Evolutionary conservation across 2,329 filamentous ascomycete species (phyloP).

Genomic region (Penicillium sp.): DNA sequence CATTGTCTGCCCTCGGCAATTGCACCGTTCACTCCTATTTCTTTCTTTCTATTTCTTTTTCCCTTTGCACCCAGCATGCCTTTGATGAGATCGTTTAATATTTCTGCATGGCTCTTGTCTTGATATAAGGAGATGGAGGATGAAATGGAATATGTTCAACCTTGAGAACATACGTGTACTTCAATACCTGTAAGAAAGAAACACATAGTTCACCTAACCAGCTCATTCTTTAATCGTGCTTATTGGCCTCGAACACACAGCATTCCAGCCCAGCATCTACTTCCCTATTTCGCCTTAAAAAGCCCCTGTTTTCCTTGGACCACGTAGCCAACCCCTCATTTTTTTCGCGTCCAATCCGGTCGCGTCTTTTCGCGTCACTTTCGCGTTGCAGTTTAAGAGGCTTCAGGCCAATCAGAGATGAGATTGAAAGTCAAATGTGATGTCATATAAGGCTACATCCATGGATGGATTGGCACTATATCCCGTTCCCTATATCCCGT

Average conservation of each 20-base stretch:
- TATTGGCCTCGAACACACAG: neutral
- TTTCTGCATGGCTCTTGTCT: neutral
- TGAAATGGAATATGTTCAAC: neutral
- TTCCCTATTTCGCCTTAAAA: neutral
- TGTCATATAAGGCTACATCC: neutral
- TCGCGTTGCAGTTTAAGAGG: conserved; percentile 2
- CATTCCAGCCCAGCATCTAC: neutral
- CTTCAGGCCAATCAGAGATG: conserved; percentile 1
- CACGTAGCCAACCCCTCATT: conserved; percentile 1
- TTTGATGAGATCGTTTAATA: neutral
- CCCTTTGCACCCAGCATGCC: neutral
- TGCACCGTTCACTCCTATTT: neutral
- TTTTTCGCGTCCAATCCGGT: neutral
- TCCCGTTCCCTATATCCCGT: neutral
- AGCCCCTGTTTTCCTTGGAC: neutral
- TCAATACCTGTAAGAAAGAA: neutral
- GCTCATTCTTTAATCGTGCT: neutral
- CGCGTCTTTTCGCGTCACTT: conserved; percentile 12
- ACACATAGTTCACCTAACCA: neutral
- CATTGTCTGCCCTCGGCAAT: neutral
- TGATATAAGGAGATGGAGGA: neutral
- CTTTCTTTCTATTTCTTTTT: neutral
- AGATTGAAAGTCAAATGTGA: neutral
- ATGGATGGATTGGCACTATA: too few species aligned
- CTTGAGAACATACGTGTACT: neutral